Conservation (phyloP, 345 rosid species). For the Hypericum perforatum region DNA sequence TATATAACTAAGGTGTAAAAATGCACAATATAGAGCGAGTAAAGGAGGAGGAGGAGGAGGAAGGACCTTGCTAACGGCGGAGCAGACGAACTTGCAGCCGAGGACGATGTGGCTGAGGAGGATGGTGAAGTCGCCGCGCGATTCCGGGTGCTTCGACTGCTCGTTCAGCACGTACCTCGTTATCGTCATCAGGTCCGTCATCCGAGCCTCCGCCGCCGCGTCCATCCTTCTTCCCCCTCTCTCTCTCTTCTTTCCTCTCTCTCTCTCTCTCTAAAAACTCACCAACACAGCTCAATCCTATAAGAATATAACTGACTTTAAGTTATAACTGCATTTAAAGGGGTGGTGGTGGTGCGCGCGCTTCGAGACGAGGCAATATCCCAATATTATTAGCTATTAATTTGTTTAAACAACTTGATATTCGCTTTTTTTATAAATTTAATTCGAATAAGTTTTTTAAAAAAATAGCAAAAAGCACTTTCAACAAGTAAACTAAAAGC, state of each 20-base stretch:
- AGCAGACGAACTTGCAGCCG: slow-evolving; percentile 98
- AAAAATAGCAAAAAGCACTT: too few species aligned
- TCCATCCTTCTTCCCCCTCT: slow-evolving; percentile 49
- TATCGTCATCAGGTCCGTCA: slow-evolving; percentile 96
- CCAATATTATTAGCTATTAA: too few species aligned
- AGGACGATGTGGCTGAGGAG: slow-evolving; percentile 88
- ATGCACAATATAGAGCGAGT: not conserved
- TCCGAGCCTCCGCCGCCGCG: slow-evolving; percentile 72
- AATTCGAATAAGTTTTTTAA: too few species aligned
- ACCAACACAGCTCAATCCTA: not conserved
- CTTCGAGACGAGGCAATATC: too few species aligned
- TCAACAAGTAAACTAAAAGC: too few species aligned
- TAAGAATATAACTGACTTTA: too few species aligned
- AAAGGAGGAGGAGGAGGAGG: not conserved
- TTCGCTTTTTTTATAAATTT: too few species aligned
- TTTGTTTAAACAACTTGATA: too few species aligned
- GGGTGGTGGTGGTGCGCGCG: too few species aligned
- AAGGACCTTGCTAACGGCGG: slow-evolving; percentile 79
- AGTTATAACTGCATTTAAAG: too few species aligned
- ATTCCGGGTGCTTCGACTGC: slow-evolving; percentile 84
- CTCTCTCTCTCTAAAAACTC: not conserved
- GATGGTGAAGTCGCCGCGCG: slow-evolving; percentile 94
- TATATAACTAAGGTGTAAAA: too few species aligned
- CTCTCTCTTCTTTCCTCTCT: not conserved
- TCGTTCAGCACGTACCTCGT: slow-evolving; percentile 79